phyloP scores from a whole-genome alignment of 306 rosid genomes.

The Vigna mungo region DNA sequence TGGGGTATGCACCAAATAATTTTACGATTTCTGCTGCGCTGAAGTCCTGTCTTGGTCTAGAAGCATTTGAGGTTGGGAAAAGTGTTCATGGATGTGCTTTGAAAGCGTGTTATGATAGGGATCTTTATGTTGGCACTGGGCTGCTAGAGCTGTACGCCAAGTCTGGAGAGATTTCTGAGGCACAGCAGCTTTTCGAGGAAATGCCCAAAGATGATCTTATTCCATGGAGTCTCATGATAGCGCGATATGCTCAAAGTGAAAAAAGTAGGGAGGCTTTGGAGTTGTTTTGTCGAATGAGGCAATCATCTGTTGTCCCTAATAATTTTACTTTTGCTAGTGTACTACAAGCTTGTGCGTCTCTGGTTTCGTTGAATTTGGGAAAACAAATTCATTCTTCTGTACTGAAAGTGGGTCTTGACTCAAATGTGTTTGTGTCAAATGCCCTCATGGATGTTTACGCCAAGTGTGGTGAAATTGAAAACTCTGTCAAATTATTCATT shows the following conservation, averaged over 20 bases:
- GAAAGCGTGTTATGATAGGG: slow-evolving; percentile 36
- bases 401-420: slow-evolving; percentile 44
- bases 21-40: slow-evolving; percentile 38
- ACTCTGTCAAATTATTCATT: slow-evolving; percentile 35
- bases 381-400: slow-evolving; percentile 43
- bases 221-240: slow-evolving; percentile 50
- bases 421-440: slow-evolving; percentile 50
- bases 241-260: slow-evolving; percentile 46
- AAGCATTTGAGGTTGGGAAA: slow-evolving; percentile 41
- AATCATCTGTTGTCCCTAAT: slow-evolving; percentile 42
- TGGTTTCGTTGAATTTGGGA: slow-evolving; percentile 35
- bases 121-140: slow-evolving; percentile 43
- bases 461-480: slow-evolving; percentile 48
- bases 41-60: slow-evolving; percentile 47
- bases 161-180: slow-evolving; percentile 33
- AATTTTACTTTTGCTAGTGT: slow-evolving; percentile 48
- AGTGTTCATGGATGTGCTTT: slow-evolving; percentile 50
- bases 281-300: slow-evolving; percentile 39
- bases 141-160: slow-evolving; percentile 45
- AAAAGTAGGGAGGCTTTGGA: slow-evolving; percentile 44
- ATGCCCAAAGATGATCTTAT: slow-evolving; percentile 48
- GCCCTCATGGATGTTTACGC: slow-evolving; percentile 54
- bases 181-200: slow-evolving; percentile 41
- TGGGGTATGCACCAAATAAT: slow-evolving; percentile 38
- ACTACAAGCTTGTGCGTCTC: slow-evolving; percentile 48